A percentile compares a stretch with the other conserved stretches of the same genome.
phyloP scores from a whole-genome alignment of 2,329 filamentous ascomycete genomes.

The Juglanconis oblonga region DNA sequence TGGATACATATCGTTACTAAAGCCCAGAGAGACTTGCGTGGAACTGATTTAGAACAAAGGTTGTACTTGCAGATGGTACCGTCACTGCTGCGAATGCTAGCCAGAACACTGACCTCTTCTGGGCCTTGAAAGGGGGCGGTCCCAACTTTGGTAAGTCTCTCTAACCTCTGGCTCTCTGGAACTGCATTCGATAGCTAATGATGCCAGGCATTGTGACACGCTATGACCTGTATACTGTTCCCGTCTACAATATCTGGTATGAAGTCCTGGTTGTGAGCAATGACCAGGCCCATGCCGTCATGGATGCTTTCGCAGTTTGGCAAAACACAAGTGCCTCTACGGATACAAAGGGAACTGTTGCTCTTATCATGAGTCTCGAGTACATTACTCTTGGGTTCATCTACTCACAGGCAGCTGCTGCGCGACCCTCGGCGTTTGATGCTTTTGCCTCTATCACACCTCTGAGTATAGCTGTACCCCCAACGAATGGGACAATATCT shows the following conservation, averaged over 20 bases:
- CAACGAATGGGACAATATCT: conserved; percentile 14
- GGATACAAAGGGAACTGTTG: conserved; percentile 23
- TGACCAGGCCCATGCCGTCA: conserved; percentile 21
- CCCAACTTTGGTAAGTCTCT: conserved; percentile 25
- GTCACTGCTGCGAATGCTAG: conserved; percentile 23
- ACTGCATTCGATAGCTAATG: not conserved
- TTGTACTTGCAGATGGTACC: conserved; percentile 26
- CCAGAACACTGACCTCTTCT: conserved; percentile 26
- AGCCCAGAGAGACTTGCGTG: too few species aligned
- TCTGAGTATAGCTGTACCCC: not conserved
- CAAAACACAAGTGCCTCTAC: conserved; percentile 22
- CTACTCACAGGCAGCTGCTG: conserved; percentile 21
- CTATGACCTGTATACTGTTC: conserved; percentile 20
- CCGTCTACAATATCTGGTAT: conserved; percentile 25
- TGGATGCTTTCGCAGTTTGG: conserved; percentile 27
- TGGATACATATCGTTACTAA: not conserved
- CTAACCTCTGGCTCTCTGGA: not conserved
- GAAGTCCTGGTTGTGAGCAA: conserved; percentile 17
- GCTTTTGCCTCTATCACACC: conserved; percentile 22
- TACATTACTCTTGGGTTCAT: conserved; percentile 20
- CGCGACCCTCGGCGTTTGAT: conserved; percentile 21
- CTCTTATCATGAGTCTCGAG: conserved; percentile 20
- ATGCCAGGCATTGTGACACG: not conserved
- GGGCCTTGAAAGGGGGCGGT: conserved; percentile 24
- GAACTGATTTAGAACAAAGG: not conserved